Conservation (phyloP, 129 eudicot genomes). For the Flaveria robusta region DNA sequence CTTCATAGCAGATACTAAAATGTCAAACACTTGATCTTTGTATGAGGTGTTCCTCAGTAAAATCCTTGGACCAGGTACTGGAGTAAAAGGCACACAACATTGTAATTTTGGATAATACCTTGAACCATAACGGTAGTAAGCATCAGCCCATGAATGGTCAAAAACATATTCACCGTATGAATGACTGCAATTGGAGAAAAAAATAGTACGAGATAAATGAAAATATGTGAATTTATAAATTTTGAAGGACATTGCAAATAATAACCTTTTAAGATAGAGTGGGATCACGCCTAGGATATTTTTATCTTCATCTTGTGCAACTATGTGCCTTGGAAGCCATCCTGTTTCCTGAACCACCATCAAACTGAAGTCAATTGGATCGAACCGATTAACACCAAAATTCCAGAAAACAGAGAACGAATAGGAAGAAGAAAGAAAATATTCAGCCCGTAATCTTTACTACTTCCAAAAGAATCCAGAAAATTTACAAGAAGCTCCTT, state of each 20-base stretch:
- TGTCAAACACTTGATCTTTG: slow-evolving; percentile 82
- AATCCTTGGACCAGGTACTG: slow-evolving; percentile 95
- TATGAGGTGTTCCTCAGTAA: slow-evolving; percentile 61
- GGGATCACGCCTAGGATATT: slow-evolving; percentile 85
- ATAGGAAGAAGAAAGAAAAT: too few species aligned
- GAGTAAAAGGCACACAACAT: slow-evolving; percentile 92
- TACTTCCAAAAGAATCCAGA: too few species aligned
- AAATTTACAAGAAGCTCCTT: too few species aligned
- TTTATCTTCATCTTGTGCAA: slow-evolving; percentile 69
- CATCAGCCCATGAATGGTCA: slow-evolving; percentile 99
- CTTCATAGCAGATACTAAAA: slow-evolving; percentile 84
- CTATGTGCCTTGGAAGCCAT: slow-evolving; percentile 85
- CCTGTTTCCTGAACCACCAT: slow-evolving; percentile 78
- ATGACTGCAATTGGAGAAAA: slow-evolving; percentile 62
- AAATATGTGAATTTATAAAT: not conserved
- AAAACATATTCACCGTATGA: slow-evolving; percentile 97
- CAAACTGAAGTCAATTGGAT: too few species aligned
- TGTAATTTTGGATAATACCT: slow-evolving; percentile 93
- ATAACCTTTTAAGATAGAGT: slow-evolving; percentile 88
- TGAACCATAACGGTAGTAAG: slow-evolving; percentile 81
- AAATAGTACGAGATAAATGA: slow-evolving; percentile 20
- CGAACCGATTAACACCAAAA: too few species aligned
- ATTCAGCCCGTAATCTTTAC: too few species aligned
- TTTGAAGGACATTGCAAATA: not conserved
- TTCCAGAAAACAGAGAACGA: too few species aligned